phyloP scores from a whole-genome alignment of 352 stramenopile genomes.

The Globisporangium rhizosaccharum region DNA sequence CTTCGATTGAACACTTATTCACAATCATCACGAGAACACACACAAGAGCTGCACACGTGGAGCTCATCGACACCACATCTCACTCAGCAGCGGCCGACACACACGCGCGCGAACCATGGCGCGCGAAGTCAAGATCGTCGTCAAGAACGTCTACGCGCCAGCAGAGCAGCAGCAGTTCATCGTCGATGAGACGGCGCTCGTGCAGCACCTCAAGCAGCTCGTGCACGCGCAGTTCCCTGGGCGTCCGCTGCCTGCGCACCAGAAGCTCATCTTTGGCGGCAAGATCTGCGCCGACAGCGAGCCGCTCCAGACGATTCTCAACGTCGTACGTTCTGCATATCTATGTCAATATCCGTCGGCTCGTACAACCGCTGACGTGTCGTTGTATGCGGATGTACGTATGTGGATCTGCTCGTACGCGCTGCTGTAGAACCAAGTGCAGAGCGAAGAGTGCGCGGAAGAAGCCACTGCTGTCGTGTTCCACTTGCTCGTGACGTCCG shows the following conservation, averaged over 20 bases:
- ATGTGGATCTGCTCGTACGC: neutral
- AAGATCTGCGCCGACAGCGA: conserved; percentile 77
- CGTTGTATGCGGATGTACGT: neutral
- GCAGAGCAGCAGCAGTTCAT: conserved; percentile 45
- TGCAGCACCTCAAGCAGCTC: conserved; percentile 59
- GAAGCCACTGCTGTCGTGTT: conserved; percentile 51
- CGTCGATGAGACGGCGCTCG: conserved; percentile 22
- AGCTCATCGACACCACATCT: too few species aligned
- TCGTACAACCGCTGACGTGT: neutral
- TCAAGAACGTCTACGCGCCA: conserved; percentile 80
- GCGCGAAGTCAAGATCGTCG: conserved; percentile 52
- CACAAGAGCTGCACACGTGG: too few species aligned
- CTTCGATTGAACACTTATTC: neutral
- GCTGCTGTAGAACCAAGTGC: conserved; percentile 25
- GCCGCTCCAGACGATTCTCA: conserved; percentile 28
- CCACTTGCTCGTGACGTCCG: conserved; percentile 60
- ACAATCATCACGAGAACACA: too few species aligned
- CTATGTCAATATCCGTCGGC: neutral
- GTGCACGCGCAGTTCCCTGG: conserved; percentile 45
- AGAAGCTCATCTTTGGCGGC: conserved; percentile 85
- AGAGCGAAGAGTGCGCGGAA: conserved; percentile 19
- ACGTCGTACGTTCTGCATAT: conserved; percentile 8
- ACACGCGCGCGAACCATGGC: conserved; percentile 1
- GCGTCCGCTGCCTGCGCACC: conserved; percentile 33
- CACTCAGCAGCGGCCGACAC: too few species aligned